Percentiles rank a stretch among this genome's conserved stretches.
Evolutionary conservation across 1,284 basidiomycete species (phyloP).

Genomic region (Pseudozyma pruni): DNA sequence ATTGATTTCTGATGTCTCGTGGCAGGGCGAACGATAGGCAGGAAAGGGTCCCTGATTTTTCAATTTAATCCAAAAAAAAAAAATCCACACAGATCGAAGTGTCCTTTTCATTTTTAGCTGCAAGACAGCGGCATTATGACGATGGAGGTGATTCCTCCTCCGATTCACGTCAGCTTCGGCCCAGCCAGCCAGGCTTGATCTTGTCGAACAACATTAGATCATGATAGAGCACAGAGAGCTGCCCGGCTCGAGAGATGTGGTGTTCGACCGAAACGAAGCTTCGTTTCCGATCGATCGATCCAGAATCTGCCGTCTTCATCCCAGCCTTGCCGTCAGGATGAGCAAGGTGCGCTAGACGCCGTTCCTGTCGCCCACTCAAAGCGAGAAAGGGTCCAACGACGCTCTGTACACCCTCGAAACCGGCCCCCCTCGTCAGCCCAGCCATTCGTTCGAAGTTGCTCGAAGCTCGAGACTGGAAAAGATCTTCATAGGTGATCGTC

Average conservation of each 20-base stretch:
- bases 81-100: constrained; percentile 11
- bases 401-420: background rate
- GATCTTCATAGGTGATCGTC: no score
- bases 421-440: background rate
- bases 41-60: no score
- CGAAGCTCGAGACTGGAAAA: no score
- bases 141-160: constrained; percentile 1
- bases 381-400: background rate
- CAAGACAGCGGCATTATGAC: background rate
- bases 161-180: no score
- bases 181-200: no score
- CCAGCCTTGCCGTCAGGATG: background rate
- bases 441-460: background rate
- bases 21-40: no score
- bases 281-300: constrained; percentile 13
- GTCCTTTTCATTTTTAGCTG: background rate
- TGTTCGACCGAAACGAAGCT: background rate
- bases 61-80: no score
- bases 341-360: background rate
- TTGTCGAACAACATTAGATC: no score
- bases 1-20: no score
- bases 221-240: no score
- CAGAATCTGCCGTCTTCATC: constrained; percentile 3
- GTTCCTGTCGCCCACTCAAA: no score
- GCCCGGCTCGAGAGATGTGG: constrained; percentile 1